Percentiles rank a stretch among this genome's conserved stretches.
These are phyloP conservation scores for Saitozyma podzolica DNA, from an alignment of 768 basidiomycete species.

Conservation along the genomic window DNA sequence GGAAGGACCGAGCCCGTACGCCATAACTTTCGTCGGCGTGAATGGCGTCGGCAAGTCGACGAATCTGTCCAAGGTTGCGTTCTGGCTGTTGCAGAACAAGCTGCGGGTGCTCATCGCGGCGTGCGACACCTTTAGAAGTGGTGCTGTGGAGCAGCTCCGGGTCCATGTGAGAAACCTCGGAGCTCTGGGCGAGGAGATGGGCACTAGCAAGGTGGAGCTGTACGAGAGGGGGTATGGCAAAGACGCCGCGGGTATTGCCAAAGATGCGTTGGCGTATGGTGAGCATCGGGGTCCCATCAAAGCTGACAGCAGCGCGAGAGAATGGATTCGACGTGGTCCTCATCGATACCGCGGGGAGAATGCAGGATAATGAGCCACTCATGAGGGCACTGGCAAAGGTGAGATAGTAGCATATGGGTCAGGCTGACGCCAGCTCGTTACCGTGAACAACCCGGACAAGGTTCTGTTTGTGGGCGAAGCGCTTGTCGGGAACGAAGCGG, in stretches of 20 bases:
- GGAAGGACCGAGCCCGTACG: slow-evolving; percentile 70
- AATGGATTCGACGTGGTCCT: slow-evolving; percentile 93
- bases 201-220: slow-evolving; percentile 77
- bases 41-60: slow-evolving; percentile 99
- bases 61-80: slow-evolving; percentile 95
- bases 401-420: slow-evolving; percentile 20
- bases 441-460: slow-evolving; percentile 93
- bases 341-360: slow-evolving; percentile 95
- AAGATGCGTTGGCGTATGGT: slow-evolving; percentile 91
- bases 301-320: slow-evolving; percentile 65
- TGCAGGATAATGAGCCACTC: slow-evolving; percentile 99
- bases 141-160: slow-evolving; percentile 94
- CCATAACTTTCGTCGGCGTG: slow-evolving; percentile 94
- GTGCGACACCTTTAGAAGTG: slow-evolving; percentile 94
- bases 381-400: slow-evolving; percentile 99
- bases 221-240: slow-evolving; percentile 98
- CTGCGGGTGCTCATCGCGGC: slow-evolving; percentile 92
- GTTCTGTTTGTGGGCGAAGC: slow-evolving; percentile 98
- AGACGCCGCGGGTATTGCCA: slow-evolving; percentile 97
- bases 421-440: slow-evolving; percentile 65
- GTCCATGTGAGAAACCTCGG: slow-evolving; percentile 94
- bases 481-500: slow-evolving; percentile 96
- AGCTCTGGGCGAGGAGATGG: slow-evolving; percentile 65
- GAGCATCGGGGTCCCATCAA: slow-evolving; percentile 25
- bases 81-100: slow-evolving; percentile 97